Evolutionary conservation across 148 eudicot genomes (phyloP).

Genomic region (Agrostemma githago): DNA sequence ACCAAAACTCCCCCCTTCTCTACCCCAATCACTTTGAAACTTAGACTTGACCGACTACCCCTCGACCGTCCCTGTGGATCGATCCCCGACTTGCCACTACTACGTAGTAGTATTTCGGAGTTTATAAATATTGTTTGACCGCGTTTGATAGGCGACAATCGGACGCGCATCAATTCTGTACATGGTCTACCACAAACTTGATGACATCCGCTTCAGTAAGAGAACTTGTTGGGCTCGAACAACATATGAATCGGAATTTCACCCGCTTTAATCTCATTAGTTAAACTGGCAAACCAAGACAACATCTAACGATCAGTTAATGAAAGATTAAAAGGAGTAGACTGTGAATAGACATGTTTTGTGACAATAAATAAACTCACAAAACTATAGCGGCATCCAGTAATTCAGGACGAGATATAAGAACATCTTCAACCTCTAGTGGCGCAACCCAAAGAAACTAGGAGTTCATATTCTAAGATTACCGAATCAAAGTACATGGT

Average conservation of each 20-base stretch:
- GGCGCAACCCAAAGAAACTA: conserved; percentile 54
- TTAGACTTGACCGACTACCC: too few relatives aligned
- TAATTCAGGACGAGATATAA: conserved; percentile 68
- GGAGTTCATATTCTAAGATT: too few relatives aligned
- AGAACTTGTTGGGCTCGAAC: conserved; percentile 61
- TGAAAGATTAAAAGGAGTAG: neutral
- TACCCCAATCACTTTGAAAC: too few relatives aligned
- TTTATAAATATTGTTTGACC: too few relatives aligned
- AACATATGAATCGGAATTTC: conserved; percentile 73
- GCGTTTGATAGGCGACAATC: too few relatives aligned
- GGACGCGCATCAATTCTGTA: too few relatives aligned
- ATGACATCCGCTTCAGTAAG: conserved; percentile 49
- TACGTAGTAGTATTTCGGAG: too few relatives aligned
- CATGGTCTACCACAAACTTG: conserved; percentile 71
- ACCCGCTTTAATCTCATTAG: conserved; percentile 80
- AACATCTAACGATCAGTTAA: neutral
- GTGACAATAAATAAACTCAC: conserved; percentile 33
- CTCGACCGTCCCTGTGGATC: too few relatives aligned
- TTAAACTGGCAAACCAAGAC: conserved; percentile 36
- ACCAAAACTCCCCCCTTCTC: too few relatives aligned
- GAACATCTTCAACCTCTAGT: conserved; percentile 82
- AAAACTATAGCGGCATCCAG: conserved; percentile 72
- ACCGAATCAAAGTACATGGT: too few relatives aligned
- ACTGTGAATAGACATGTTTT: neutral
- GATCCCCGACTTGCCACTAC: too few relatives aligned